Base-by-base conservation (phyloP, 305 asterid species). In the Fraxinus platypoda region DNA sequence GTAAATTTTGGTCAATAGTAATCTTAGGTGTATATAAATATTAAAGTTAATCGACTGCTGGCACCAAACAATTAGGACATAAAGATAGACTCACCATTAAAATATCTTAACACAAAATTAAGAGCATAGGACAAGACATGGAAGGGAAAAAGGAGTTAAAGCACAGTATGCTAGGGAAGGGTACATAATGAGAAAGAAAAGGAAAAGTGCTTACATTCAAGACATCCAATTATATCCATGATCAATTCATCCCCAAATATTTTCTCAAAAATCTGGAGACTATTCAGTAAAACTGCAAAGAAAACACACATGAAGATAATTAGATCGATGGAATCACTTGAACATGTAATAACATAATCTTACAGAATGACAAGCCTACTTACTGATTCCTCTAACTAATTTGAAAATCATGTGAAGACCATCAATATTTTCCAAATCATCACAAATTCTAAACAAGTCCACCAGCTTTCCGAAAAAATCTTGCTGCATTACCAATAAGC, bases 221-320 rank as follows among this genome's bases (percentile, higher is more conserved):
- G 92, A 90, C 98, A 93, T 83, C 98, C 99, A 82, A 97, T 92
- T 82, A 97, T 84, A 89, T 97, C 98, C 91, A 94, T 90, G 66
- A 97, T 91, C 88, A 91, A 89, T 81, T 94, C 98, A 92, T 97
- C 98, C 80, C 97, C 97, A 26, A 97, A 92, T 85, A 97, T 88
- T 87, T 91, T 97, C 87, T 94, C 99, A 90, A 92, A 93, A 83
- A 97, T 92, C 90, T 90, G 98, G 62, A 94, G 74, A 80, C 89
- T 97, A 85, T 97, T 94, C 68, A 97, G 92, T 80, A 91, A 81
- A 90, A 97, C 99, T 97, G 98, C 97, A 93, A 78, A 79, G 52
- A 72, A 26, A 57, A 76, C 78, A 81, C 59, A 72, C 11, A 30
- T 71, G 87, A 79, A 19, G 73, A 80, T 11, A 41, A 80, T 82